These are phyloP conservation scores for Penicillium bovifimosum DNA, from an alignment of 495 filamentous ascomycete genomes.

Conservation along the genomic window DNA sequence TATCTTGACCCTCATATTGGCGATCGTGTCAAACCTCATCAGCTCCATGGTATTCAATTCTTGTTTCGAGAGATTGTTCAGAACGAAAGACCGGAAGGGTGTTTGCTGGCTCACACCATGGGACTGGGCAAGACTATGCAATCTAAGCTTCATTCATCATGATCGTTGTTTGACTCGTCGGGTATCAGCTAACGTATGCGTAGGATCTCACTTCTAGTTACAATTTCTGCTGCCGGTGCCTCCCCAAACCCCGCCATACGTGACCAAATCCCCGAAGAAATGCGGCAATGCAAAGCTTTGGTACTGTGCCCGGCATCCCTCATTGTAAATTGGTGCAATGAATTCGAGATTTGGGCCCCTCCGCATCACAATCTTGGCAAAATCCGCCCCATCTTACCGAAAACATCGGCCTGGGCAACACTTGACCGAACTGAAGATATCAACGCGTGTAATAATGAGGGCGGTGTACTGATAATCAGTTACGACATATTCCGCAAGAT, in stretches of 20 bases:
- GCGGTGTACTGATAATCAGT: slow-evolving; percentile 71
- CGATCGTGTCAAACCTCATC: slow-evolving; percentile 51
- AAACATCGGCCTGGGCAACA: neutral
- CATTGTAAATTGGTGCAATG: slow-evolving; percentile 78
- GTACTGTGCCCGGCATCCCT: slow-evolving; percentile 72
- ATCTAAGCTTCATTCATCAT: slow-evolving; percentile 40
- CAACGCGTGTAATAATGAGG: slow-evolving; percentile 53
- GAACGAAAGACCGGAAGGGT: slow-evolving; percentile 57
- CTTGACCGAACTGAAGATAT: slow-evolving; percentile 42
- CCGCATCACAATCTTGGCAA: slow-evolving; percentile 41
- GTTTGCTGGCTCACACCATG: slow-evolving; percentile 88
- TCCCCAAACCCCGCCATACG: slow-evolving; percentile 52
- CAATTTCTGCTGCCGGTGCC: slow-evolving; percentile 58
- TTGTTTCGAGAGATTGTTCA: slow-evolving; percentile 81
- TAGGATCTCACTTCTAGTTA: slow-evolving; percentile 69
- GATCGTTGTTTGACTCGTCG: neutral
- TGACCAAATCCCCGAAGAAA: slow-evolving; percentile 58
- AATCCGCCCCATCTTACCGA: slow-evolving; percentile 31
- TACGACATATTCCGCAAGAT: slow-evolving; percentile 60
- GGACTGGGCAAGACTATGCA: slow-evolving; percentile 94
- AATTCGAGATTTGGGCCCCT: slow-evolving; percentile 66
- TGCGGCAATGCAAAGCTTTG: slow-evolving; percentile 60
- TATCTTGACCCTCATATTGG: slow-evolving; percentile 47
- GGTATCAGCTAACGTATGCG: neutral
- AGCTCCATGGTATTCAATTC: slow-evolving; percentile 71